These are phyloP conservation scores for Talaromyces sp. DNA, from an alignment of 2,329 filamentous ascomycete genomes.

Conservation along the genomic window DNA sequence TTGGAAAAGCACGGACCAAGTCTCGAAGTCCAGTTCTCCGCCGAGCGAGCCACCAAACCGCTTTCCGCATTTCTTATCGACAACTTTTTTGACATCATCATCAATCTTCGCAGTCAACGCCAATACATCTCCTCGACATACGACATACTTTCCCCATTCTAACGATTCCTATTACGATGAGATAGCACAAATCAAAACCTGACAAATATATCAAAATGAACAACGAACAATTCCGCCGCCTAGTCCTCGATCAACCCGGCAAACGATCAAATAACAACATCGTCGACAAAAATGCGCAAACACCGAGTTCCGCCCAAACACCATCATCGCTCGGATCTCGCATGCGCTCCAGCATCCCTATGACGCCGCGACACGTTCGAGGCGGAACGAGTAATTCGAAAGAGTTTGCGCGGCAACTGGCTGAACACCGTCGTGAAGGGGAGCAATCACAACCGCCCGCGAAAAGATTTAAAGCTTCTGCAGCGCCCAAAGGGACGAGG, in stretches of 20 bases:
- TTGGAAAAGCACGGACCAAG: not conserved
- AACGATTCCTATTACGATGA: not conserved
- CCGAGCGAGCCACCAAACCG: not conserved
- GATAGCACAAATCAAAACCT: not conserved
- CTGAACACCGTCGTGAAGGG: conserved; percentile 63
- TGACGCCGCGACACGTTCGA: conserved; percentile 81
- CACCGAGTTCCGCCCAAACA: conserved; percentile 8
- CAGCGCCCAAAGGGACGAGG: conserved; percentile 78
- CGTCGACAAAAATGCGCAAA: conserved; percentile 1
- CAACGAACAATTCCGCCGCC: conserved; percentile 87
- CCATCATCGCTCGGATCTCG: conserved; percentile 61
- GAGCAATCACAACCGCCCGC: conserved; percentile 51
- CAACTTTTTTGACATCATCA: conserved; percentile 16
- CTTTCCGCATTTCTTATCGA: conserved; percentile 1
- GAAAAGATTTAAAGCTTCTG: conserved; percentile 73
- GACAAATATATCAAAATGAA: conserved; percentile 80
- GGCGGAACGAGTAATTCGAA: conserved; percentile 37
- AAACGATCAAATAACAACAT: not conserved
- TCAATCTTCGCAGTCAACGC: not conserved
- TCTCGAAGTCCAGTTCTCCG: no score
- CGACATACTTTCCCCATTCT: not conserved
- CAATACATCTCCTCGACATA: not conserved
- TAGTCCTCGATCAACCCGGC: conserved; percentile 60
- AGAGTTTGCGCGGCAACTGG: conserved; percentile 81
- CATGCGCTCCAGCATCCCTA: conserved; percentile 78